Percentiles rank a stretch among this genome's conserved stretches.
Evolutionary conservation across 345 rosid genomes (phyloP).

Genomic region (Arabidopsis suecica): DNA sequence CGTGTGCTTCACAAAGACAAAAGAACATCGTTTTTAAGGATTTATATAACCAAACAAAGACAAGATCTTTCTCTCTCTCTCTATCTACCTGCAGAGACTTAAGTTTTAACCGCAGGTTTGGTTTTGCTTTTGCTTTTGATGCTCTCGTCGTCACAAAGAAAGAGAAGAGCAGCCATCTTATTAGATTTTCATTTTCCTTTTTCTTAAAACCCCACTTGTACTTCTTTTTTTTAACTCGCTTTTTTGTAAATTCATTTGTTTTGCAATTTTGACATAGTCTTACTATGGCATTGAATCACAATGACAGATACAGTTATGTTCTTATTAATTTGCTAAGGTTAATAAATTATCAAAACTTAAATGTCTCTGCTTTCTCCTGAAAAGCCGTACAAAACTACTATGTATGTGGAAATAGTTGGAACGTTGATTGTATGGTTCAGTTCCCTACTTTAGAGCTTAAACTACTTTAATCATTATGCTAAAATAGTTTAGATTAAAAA

Average conservation of each 20-base stretch:
- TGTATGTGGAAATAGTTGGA: neutral
- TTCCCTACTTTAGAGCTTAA: too few species aligned
- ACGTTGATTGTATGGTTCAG: too few species aligned
- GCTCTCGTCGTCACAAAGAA: constrained; percentile 50
- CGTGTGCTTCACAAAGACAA: constrained; percentile 35
- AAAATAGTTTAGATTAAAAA: too few species aligned
- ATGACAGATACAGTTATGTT: constrained; percentile 2
- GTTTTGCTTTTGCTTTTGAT: constrained; percentile 55
- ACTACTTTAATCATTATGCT: too few species aligned
- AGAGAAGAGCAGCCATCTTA: constrained; percentile 42
- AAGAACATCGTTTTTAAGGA: constrained; percentile 44
- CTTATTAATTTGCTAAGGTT: neutral
- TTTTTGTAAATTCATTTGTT: constrained; percentile 2
- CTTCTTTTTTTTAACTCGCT: neutral
- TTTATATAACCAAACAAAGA: constrained; percentile 41
- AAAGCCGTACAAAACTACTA: constrained; percentile 14
- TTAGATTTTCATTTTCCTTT: constrained; percentile 28
- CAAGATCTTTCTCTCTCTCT: constrained; percentile 17
- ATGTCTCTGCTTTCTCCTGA: constrained; percentile 19
- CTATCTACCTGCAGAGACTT: constrained; percentile 32
- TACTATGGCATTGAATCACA: constrained; percentile 32
- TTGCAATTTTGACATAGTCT: constrained; percentile 36
- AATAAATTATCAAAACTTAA: neutral
- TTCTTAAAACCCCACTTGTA: neutral
- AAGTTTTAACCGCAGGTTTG: constrained; percentile 65